These are phyloP conservation scores for Thielaviopsis populi DNA, from an alignment of 2,329 filamentous ascomycete genomes.

Conservation along the genomic window DNA sequence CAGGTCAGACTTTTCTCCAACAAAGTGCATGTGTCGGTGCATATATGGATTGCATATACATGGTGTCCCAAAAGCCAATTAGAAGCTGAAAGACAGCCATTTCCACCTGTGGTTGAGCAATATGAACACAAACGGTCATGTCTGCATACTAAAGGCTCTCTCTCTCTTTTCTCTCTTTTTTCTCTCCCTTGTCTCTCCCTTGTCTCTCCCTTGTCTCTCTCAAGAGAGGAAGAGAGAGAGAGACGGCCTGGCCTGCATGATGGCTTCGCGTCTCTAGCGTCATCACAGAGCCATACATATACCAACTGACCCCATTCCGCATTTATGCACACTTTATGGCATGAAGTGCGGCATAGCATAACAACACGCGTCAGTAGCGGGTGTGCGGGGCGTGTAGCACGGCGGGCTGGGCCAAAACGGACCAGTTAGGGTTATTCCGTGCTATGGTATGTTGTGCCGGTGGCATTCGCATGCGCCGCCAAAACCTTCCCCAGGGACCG, in stretches of 20 bases:
- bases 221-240: too few species aligned
- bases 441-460: background rate
- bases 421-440: too few species aligned
- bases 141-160: background rate
- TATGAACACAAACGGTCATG: background rate
- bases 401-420: background rate
- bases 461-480: background rate
- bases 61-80: background rate
- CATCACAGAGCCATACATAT: background rate
- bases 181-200: too few species aligned
- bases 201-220: too few species aligned
- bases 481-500: background rate
- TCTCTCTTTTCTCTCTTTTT: too few species aligned
- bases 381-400: background rate
- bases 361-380: too few species aligned
- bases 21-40: background rate
- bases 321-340: background rate
- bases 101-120: background rate
- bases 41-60: background rate
- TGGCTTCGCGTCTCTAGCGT: background rate
- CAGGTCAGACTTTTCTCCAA: background rate
- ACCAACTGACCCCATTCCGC: background rate
- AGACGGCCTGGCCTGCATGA: background rate
- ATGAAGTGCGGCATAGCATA: background rate
- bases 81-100: slow-evolving; percentile 1